Conservation (phyloP, 1,139 yeast genomes). For the Schizosaccharomyces versatilis region DNA sequence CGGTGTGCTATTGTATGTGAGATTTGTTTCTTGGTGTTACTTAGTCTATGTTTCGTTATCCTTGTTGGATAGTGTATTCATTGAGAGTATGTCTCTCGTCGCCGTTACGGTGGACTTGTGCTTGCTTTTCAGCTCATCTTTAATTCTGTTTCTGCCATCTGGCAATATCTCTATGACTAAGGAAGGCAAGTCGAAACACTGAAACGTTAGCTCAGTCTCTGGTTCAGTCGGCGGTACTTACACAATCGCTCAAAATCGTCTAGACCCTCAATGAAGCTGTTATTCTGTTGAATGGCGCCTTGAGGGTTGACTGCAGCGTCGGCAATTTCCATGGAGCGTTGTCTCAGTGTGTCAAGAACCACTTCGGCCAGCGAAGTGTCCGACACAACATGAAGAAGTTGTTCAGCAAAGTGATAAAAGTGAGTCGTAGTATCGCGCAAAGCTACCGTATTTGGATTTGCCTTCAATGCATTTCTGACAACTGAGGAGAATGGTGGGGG, state of each 20-base stretch:
- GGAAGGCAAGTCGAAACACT: too few relatives aligned
- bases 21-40: too few relatives aligned
- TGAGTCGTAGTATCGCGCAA: conserved; percentile 43
- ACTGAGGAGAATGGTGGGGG: conserved; percentile 25
- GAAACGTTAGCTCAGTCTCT: too few relatives aligned
- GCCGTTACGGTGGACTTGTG: too few relatives aligned
- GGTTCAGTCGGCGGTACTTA: conserved; percentile 11
- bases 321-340: conserved; percentile 46
- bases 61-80: too few relatives aligned
- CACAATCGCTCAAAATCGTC: conserved; percentile 51
- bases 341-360: conserved; percentile 26
- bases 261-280: conserved; percentile 36
- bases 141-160: too few relatives aligned
- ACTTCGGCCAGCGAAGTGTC: conserved; percentile 8
- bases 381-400: conserved; percentile 1
- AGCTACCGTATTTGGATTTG: conserved; percentile 49
- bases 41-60: too few relatives aligned
- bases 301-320: conserved; percentile 43
- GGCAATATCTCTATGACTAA: too few relatives aligned
- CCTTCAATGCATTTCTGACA: conserved; percentile 60
- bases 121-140: too few relatives aligned
- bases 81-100: too few relatives aligned
- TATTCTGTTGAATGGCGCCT: conserved; percentile 18
- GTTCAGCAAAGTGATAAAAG: conserved; percentile 33
- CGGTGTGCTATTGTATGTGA: too few relatives aligned